Percentiles rank a stretch among this genome's conserved stretches.
phyloP scores from a whole-genome alignment of 169 alveolate genomes.

The Miamiensis avidus region DNA sequence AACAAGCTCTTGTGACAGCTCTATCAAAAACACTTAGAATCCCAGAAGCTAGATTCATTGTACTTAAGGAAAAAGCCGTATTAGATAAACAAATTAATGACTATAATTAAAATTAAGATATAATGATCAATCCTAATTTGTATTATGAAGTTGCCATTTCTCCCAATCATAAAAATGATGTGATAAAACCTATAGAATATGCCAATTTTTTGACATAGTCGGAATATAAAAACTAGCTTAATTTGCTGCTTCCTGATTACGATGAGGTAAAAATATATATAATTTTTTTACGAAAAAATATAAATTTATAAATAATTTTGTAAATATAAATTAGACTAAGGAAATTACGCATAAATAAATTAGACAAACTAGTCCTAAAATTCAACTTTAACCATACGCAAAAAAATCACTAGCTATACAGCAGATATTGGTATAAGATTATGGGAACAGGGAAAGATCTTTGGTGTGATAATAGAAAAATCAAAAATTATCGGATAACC shows the following conservation, averaged over 20 bases:
- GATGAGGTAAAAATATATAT: background rate
- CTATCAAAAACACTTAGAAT: conserved; percentile 6
- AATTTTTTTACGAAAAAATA: too few species aligned
- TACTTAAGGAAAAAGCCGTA: background rate
- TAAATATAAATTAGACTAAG: background rate
- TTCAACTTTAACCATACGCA: background rate
- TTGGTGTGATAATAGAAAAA: conserved; percentile 1
- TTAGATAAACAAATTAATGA: background rate
- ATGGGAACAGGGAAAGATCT: conserved; percentile 23
- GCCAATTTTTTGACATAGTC: background rate
- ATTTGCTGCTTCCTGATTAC: conserved; percentile 2
- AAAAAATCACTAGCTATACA: background rate
- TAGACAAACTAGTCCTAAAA: background rate
- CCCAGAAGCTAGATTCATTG: conserved; percentile 7
- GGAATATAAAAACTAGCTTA: background rate
- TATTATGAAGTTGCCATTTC: conserved; percentile 2
- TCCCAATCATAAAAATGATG: conserved; percentile 12
- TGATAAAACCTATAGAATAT: background rate
- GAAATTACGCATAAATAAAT: background rate
- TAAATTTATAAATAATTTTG: too few species aligned
- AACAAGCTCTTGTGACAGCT: background rate
- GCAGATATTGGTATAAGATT: conserved; percentile 1
- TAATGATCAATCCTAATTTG: conserved; percentile 1
- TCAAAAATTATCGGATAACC: background rate
- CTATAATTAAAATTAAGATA: background rate